A percentile compares a stretch with the other conserved stretches of the same genome.
Conservation (phyloP, 257 asterid species). For the Ophiorrhiza pumila region DNA sequence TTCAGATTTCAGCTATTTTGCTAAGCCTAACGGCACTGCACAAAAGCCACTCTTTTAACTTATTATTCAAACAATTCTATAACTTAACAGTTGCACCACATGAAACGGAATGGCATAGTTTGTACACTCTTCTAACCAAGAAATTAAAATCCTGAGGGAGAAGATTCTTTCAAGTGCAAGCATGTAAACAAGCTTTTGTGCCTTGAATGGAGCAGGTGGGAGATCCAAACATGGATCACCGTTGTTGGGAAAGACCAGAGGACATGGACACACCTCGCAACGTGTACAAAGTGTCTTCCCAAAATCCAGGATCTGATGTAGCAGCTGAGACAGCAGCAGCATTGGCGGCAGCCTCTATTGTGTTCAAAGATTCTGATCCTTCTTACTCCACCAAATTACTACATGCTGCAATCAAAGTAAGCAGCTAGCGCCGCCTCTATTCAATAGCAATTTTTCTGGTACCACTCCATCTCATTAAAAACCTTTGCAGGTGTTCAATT, state of each 20-base stretch:
- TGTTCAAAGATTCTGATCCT: constrained; percentile 66
- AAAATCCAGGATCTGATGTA: constrained; percentile 81
- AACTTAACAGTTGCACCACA: too few species aligned
- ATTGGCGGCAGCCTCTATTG: constrained; percentile 79
- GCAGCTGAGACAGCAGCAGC: constrained; percentile 96
- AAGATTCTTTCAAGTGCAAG: neutral
- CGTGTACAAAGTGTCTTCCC: constrained; percentile 59
- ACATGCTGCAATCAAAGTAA: constrained; percentile 46
- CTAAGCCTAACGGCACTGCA: too few species aligned
- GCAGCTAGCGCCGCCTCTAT: neutral
- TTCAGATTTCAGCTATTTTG: too few species aligned
- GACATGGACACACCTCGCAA: constrained; percentile 78
- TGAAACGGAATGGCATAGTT: too few species aligned
- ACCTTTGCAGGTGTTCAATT: constrained; percentile 59
- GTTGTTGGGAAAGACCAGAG: constrained; percentile 85
- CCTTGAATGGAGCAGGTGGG: constrained; percentile 52
- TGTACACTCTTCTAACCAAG: too few species aligned
- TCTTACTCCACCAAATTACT: constrained; percentile 55
- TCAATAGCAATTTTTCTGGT: neutral
- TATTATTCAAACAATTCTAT: too few species aligned
- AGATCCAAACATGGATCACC: constrained; percentile 71
- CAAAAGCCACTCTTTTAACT: too few species aligned
- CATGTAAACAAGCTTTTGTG: neutral
- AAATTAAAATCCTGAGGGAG: neutral
- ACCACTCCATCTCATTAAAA: neutral